A percentile compares a stretch with the other conserved stretches of the same genome.
Evolutionary conservation across 352 stramenopile genomes (phyloP).

Genomic region (Salisapilia sapeloensis): DNA sequence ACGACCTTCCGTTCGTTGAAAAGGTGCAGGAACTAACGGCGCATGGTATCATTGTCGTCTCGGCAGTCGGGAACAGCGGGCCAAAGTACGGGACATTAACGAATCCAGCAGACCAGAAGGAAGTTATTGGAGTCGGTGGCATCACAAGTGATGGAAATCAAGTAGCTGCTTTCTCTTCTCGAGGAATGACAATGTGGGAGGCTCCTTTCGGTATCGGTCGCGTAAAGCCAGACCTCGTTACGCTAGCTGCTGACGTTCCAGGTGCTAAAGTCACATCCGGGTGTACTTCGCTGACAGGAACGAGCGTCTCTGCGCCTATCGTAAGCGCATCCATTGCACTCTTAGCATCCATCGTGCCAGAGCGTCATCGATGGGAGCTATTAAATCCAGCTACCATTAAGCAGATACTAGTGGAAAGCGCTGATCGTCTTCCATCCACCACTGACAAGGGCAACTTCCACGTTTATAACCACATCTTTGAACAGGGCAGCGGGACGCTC

Average conservation of each 20-base stretch:
- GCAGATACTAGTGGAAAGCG: conserved; percentile 39
- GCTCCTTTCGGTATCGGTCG: conserved; percentile 61
- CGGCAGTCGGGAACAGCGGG: conserved; percentile 71
- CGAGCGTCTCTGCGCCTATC: conserved; percentile 71
- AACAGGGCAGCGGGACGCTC: conserved; percentile 63
- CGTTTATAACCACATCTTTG: conserved; percentile 65
- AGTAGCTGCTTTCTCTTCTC: conserved; percentile 66
- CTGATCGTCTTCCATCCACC: conserved; percentile 18
- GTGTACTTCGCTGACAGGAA: conserved; percentile 58
- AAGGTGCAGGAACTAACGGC: conserved; percentile 72
- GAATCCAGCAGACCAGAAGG: conserved; percentile 71
- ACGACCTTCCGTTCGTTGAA: conserved; percentile 76
- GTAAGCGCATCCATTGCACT: conserved; percentile 59
- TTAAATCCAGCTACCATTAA: conserved; percentile 57
- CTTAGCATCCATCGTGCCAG: conserved; percentile 50
- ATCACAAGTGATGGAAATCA: conserved; percentile 22
- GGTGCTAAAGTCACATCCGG: conserved; percentile 26
- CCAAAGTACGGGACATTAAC: conserved; percentile 73
- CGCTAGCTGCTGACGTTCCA: conserved; percentile 44
- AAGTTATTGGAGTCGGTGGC: conserved; percentile 74
- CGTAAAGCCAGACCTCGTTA: conserved; percentile 74
- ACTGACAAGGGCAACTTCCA: conserved; percentile 14
- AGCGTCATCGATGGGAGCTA: conserved; percentile 24
- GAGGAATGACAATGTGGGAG: conserved; percentile 79
- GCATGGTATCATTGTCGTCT: conserved; percentile 69